Percentiles rank a stretch among this genome's conserved stretches.
Evolutionary conservation across 2,329 filamentous ascomycete species (phyloP).

Genomic region (Aspergillus sp.): DNA sequence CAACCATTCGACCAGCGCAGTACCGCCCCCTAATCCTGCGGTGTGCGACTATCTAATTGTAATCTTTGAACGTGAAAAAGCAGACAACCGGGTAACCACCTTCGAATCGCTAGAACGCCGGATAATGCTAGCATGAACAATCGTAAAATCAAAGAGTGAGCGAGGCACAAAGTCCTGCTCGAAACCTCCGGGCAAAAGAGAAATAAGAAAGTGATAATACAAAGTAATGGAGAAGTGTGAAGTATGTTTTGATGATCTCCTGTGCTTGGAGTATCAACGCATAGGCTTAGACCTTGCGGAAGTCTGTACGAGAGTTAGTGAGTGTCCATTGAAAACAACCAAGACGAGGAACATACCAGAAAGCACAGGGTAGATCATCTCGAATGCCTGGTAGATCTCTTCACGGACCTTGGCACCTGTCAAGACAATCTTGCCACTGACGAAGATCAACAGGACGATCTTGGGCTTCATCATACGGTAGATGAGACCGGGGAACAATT

Average conservation of each 20-base stretch:
- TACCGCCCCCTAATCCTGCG: constrained; percentile 33
- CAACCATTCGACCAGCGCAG: constrained; percentile 38
- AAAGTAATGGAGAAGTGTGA: constrained; percentile 10
- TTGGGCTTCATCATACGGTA: constrained; percentile 99
- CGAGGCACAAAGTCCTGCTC: constrained; percentile 9
- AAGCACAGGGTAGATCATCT: constrained; percentile 94
- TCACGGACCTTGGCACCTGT: constrained; percentile 97
- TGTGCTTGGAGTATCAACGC: not conserved
- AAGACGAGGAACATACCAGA: constrained; percentile 56
- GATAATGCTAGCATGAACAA: constrained; percentile 38
- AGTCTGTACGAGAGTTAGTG: constrained; percentile 42
- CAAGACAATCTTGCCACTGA: constrained; percentile 95
- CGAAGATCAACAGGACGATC: constrained; percentile 96
- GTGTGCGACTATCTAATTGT: constrained; percentile 36
- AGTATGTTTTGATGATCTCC: constrained; percentile 20
- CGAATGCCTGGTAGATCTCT: constrained; percentile 94
- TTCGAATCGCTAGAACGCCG: constrained; percentile 39
- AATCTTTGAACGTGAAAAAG: constrained; percentile 16
- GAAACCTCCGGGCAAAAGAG: constrained; percentile 9
- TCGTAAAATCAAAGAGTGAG: constrained; percentile 24
- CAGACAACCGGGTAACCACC: constrained; percentile 15
- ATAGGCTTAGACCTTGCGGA: constrained; percentile 52
- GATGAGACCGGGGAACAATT: constrained; percentile 97
- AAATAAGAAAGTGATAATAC: constrained; percentile 20
- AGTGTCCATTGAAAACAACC: constrained; percentile 1